phyloP scores from a whole-genome alignment of 2,329 filamentous ascomycete species.

The Tolypocladium inflatum region DNA sequence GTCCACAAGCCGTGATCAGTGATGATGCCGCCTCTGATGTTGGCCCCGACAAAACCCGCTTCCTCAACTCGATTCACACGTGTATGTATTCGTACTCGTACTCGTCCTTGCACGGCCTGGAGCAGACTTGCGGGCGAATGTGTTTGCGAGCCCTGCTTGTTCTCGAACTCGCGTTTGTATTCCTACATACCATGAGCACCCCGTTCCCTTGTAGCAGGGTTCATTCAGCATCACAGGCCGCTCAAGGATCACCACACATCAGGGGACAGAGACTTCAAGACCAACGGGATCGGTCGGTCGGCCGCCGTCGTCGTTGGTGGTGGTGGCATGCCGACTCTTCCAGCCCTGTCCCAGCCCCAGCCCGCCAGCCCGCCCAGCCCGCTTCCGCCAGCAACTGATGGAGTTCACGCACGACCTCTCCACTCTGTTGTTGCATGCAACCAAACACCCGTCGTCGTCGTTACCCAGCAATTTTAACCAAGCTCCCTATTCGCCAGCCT shows the following conservation, averaged over 20 bases:
- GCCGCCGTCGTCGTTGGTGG: neutral
- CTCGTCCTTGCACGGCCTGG: neutral
- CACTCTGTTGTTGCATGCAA: slow-evolving; percentile 2
- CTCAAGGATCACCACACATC: neutral
- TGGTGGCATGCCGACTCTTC: neutral
- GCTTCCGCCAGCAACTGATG: neutral
- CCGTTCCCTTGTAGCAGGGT: neutral
- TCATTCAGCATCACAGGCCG: neutral
- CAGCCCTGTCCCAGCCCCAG: neutral
- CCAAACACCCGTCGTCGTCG: neutral
- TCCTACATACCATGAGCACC: neutral
- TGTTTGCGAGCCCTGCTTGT: neutral
- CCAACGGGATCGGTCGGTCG: neutral
- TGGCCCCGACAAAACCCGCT: neutral
- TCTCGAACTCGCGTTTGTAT: neutral
- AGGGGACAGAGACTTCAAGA: neutral
- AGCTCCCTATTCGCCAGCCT: neutral
- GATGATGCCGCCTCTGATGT: neutral
- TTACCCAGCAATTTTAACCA: neutral
- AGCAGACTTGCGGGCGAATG: neutral
- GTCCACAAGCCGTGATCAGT: neutral
- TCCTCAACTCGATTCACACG: neutral
- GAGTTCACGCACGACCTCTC: neutral
- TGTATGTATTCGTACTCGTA: neutral
- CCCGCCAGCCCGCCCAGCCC: too few species aligned